Conservation (phyloP, 2,329 filamentous ascomycete species). For the Fusarium secorum region DNA sequence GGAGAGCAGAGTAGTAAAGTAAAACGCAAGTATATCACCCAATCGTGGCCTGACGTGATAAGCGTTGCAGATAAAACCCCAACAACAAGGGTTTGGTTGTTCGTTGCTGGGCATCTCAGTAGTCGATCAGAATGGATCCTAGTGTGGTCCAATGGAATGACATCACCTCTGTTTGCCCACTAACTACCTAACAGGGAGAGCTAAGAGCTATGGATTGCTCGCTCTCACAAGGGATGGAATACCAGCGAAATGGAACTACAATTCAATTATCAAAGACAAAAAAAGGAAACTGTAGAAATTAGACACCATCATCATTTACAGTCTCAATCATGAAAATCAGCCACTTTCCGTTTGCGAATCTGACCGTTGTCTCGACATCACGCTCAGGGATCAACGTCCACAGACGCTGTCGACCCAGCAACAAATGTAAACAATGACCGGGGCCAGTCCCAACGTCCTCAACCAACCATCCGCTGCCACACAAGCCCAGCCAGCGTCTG, state of each 20-base stretch:
- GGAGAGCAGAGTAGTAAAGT: not conserved
- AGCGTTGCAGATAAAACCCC: not conserved
- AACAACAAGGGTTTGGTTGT: not conserved
- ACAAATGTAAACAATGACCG: constrained; percentile 48
- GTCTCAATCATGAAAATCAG: not conserved
- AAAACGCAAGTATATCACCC: not conserved
- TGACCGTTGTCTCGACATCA: constrained; percentile 26
- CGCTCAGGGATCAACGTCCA: constrained; percentile 14
- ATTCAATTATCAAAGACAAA: constrained; percentile 4
- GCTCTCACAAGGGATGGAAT: constrained; percentile 11
- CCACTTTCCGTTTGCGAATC: constrained; percentile 19
- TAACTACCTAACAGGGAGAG: not conserved
- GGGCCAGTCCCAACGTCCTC: constrained; percentile 31
- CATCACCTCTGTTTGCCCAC: constrained; percentile 26
- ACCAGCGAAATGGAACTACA: constrained; percentile 7
- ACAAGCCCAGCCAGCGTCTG: constrained; percentile 12
- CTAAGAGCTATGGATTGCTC: not conserved
- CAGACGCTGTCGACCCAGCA: constrained; percentile 45
- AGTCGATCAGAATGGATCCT: not conserved
- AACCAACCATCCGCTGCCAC: constrained; percentile 46
- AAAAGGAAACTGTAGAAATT: not conserved
- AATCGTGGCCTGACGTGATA: not conserved
- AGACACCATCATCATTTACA: not conserved
- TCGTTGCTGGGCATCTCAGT: constrained; percentile 24
- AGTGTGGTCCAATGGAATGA: constrained; percentile 23